phyloP scores from a whole-genome alignment of 1,139 yeast species.

The Scheffersomyces insectosa region DNA sequence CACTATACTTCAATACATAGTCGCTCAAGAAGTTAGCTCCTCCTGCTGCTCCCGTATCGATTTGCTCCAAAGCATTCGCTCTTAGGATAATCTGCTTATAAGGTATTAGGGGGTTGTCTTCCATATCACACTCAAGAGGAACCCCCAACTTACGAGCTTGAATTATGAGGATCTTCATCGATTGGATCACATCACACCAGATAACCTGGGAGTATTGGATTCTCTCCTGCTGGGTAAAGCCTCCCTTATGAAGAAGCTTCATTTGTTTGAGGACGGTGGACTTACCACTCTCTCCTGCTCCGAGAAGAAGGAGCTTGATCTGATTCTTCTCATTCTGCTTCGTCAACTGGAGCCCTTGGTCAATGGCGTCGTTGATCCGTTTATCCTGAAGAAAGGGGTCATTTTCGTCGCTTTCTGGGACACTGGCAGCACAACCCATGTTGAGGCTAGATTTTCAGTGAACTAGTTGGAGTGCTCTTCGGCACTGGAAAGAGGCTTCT shows the following conservation, averaged over 20 bases:
- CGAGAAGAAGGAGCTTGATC: conserved; percentile 70
- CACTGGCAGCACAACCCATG: conserved; percentile 74
- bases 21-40: conserved; percentile 64
- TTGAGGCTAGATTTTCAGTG: conserved; percentile 2
- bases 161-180: conserved; percentile 78
- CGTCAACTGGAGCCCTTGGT: conserved; percentile 58
- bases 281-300: conserved; percentile 97
- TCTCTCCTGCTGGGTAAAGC: conserved; percentile 79
- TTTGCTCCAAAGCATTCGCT: conserved; percentile 59
- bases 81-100: conserved; percentile 53
- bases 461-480: not conserved
- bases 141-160: conserved; percentile 69
- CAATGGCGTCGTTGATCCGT: conserved; percentile 65
- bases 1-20: conserved; percentile 64
- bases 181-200: conserved; percentile 90
- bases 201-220: conserved; percentile 84
- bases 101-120: conserved; percentile 42
- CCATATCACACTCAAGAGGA: conserved; percentile 59
- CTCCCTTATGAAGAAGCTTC: conserved; percentile 81
- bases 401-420: conserved; percentile 42
- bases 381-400: conserved; percentile 54
- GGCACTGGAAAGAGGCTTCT: no score
- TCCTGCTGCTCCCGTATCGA: conserved; percentile 70
- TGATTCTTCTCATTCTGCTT: conserved; percentile 50
- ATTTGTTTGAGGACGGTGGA: conserved; percentile 95